Percentiles rank a stretch among this genome's conserved stretches.
These are phyloP conservation scores for Saraca asoca DNA, from an alignment of 331 rosid genomes.

Conservation along the genomic window DNA sequence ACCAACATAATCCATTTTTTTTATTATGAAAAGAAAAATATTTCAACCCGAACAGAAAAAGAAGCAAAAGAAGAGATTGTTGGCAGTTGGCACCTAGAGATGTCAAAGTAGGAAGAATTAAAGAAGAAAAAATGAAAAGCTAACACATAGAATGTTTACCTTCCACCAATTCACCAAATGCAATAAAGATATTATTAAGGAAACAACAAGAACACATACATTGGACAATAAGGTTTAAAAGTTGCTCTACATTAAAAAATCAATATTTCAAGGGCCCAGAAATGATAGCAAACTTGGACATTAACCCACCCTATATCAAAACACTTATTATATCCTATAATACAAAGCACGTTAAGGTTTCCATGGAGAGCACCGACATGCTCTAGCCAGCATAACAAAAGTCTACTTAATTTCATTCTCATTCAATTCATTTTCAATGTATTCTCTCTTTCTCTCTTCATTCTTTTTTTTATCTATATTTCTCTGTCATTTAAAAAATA, in stretches of 20 bases:
- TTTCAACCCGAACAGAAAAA: not conserved
- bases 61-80: conserved; percentile 2
- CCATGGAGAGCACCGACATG: conserved; percentile 60
- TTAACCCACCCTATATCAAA: conserved; percentile 37
- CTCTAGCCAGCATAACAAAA: not conserved
- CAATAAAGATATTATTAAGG: conserved; percentile 13
- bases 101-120: not conserved
- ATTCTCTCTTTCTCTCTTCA: too few species aligned
- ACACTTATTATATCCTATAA: conserved; percentile 30
- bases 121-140: not conserved
- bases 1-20: too few species aligned
- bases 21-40: too few species aligned
- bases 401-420: too few species aligned
- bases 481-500: too few species aligned
- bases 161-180: conserved; percentile 37
- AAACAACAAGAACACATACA: conserved; percentile 25
- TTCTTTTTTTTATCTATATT: too few species aligned
- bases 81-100: not conserved
- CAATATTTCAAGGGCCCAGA: conserved; percentile 35
- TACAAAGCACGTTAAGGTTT: conserved; percentile 30
- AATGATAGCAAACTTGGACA: conserved; percentile 44
- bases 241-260: conserved; percentile 26
- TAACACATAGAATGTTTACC: conserved; percentile 29
- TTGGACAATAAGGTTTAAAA: conserved; percentile 20
- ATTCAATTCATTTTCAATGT: too few species aligned